Percentiles rank a stretch among this genome's conserved stretches.
Evolutionary conservation across 495 filamentous ascomycete genomes (phyloP).

Genomic region (Patellaria atrata): DNA sequence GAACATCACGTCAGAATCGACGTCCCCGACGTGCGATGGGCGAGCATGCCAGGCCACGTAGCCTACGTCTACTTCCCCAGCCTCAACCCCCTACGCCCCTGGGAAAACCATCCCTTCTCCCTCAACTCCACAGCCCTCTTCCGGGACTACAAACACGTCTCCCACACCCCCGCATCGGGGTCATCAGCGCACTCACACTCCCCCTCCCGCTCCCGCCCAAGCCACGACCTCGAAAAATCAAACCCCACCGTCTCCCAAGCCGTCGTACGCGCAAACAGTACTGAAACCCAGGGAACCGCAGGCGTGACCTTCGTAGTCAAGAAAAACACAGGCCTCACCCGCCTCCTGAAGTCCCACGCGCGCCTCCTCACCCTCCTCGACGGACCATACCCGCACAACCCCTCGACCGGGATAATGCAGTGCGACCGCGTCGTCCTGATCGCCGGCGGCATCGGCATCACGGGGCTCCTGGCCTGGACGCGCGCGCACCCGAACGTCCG

Average conservation of each 20-base stretch:
- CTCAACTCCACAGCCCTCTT: constrained; percentile 22
- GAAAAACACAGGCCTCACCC: not conserved
- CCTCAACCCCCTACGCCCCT: constrained; percentile 25
- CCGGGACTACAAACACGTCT: too few species aligned
- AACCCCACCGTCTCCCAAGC: not conserved
- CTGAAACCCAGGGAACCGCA: not conserved
- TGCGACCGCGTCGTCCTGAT: constrained; percentile 10
- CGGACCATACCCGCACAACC: not conserved
- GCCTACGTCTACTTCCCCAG: constrained; percentile 34
- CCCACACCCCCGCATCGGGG: constrained; percentile 29
- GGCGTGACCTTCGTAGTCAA: constrained; percentile 3
- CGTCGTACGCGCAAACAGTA: too few species aligned
- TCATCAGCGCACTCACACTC: constrained; percentile 36
- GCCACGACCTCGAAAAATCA: not conserved
- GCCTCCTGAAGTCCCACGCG: constrained; percentile 4
- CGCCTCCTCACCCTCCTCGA: not conserved
- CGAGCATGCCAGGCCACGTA: constrained; percentile 14
- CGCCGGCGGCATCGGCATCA: constrained; percentile 32
- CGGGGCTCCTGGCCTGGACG: constrained; percentile 19
- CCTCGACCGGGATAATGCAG: not conserved
- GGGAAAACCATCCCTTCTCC: constrained; percentile 40
- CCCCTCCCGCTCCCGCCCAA: constrained; percentile 16
- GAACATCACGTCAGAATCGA: constrained; percentile 25
- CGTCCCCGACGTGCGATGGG: constrained; percentile 23
- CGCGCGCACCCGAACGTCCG: constrained; percentile 18